Evolutionary conservation across 352 stramenopile genomes (phyloP), one percentile per base, ranked within the genome.

Genomic region (Phytophthora colocasiae): DNA sequence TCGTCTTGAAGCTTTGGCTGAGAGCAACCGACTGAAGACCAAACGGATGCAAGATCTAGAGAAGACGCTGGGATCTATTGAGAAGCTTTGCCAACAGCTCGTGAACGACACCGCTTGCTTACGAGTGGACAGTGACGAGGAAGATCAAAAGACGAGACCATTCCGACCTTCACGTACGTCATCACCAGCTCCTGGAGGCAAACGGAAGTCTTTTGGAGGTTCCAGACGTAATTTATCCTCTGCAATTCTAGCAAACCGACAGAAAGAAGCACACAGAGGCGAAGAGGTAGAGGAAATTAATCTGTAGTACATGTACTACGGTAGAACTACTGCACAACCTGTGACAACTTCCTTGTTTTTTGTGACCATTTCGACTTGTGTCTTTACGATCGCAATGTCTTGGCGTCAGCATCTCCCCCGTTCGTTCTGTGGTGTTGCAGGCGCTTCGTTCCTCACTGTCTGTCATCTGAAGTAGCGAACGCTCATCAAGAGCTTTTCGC

Each of bases 61-160:
- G 46, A 69, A 64, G n/a, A 75, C 77, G 34, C 65, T 92, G 2
- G 69, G 77, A 0, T 73, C 82, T 27, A 90, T 92, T 45, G 81
- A 92, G 56, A 78, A 78, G n/a, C 58, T 90, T 3, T 92, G 84
- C 39, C 71, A 84, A 52, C 73, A 90, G 49, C 77, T 92, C 36
- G 78, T 91, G 46, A 73, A 52, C 8, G 78, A 87, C 22, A 85
- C 78, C 6, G 72, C 80, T 17, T 80, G 73, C 22, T 43, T 83
- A 51, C 71, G 75, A 26, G 58, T 75, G 8, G 68, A 78, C 9
- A 75, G 61, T 40, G 65, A 73, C 22, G 49, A 64, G 0, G 62
- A 76, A 15, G 40, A 55, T 15, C 29, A 40, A 14, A 61, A 58
- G 3, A 31, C 49, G 0, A 57, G 56, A n/a, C 58, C 58, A 22